phyloP scores from a whole-genome alignment of 495 filamentous ascomycete genomes.

The Xeromyces bisporus region DNA sequence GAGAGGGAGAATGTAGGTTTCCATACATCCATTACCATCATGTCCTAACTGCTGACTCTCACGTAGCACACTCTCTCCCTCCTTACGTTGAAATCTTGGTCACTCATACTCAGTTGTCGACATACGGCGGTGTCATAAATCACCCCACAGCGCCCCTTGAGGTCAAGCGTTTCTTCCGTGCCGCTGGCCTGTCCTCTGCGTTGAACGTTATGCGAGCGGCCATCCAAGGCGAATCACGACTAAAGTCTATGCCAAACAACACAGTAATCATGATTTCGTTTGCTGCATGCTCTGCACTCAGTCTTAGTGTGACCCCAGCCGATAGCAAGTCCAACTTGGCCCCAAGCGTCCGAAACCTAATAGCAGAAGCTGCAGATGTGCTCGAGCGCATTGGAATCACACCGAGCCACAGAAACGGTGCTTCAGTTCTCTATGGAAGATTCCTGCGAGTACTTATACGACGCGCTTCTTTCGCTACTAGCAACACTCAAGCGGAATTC shows the following conservation, averaged over 20 bases:
- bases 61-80: slow-evolving; percentile 39
- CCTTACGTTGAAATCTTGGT: slow-evolving; percentile 61
- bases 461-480: slow-evolving; percentile 9
- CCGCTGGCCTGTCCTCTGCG: slow-evolving; percentile 49
- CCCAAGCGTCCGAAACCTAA: slow-evolving; percentile 48
- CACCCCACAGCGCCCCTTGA: slow-evolving; percentile 52
- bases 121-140: slow-evolving; percentile 60
- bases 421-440: slow-evolving; percentile 42
- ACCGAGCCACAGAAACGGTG: slow-evolving; percentile 45
- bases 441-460: slow-evolving; percentile 43
- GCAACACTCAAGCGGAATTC: slow-evolving; percentile 1
- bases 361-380: slow-evolving; percentile 51
- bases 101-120: slow-evolving; percentile 53
- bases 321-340: slow-evolving; percentile 39
- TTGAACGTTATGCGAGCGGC: slow-evolving; percentile 58
- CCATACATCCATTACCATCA: too few relatives aligned
- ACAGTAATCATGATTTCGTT: slow-evolving; percentile 65
- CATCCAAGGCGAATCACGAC: slow-evolving; percentile 49
- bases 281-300: slow-evolving; percentile 52
- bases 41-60: background rate
- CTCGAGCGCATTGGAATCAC: slow-evolving; percentile 49
- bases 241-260: slow-evolving; percentile 64
- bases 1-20: slow-evolving; percentile 34
- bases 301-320: slow-evolving; percentile 40
- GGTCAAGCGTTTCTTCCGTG: slow-evolving; percentile 54